Evolutionary conservation across 2,329 filamentous ascomycete species (phyloP), one percentile per base, ranked within the genome.

Genomic region (Neonectria faginata): DNA sequence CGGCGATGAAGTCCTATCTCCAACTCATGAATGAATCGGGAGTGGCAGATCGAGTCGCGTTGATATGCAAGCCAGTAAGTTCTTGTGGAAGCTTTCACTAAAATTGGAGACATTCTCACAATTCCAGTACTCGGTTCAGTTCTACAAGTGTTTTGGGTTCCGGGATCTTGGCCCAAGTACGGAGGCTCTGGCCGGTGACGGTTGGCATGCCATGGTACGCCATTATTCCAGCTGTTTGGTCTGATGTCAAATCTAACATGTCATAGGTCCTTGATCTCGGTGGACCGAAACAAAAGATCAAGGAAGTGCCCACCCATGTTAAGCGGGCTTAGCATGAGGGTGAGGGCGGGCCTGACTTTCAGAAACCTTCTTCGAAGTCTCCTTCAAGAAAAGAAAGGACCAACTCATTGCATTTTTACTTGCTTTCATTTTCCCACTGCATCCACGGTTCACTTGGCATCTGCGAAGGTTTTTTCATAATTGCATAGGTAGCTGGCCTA

Each of bases 151-250:
- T n/a, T 85, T 93, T 70, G 89, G 93, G 0, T 97, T 96, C 76
- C 82, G 82, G 69, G 87, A 90, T 70, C 79, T 84, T 31, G 93
- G 94, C 0, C 81, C 84, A 54, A 96, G 93, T 77, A 81, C 86
- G 64, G 90, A 88, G 55, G 83, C 86, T 62, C 94, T 93, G 79
- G 91, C 90, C 20, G 93, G 93, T 41, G 92, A 93, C 33, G 90
- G 88, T 18, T 97, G 94, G 93, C 85, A 88, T 70, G 90, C 96
- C 76, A 89, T 97, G 92, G 91, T 94, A 77, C 77, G 84, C 41
- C 39, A 16, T 33, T 10, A 1, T 33, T 5, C 14, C 20, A 16
- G 25, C 18, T 22, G 2, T 33, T 9, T 14, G 3, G 16, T 12
- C 31, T 20, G 4, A 33, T 18, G 33, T 8, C 3, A 9, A 18